Evolutionary conservation across 768 basidiomycete species (phyloP).

Genomic region (Gyrodon lividus): DNA sequence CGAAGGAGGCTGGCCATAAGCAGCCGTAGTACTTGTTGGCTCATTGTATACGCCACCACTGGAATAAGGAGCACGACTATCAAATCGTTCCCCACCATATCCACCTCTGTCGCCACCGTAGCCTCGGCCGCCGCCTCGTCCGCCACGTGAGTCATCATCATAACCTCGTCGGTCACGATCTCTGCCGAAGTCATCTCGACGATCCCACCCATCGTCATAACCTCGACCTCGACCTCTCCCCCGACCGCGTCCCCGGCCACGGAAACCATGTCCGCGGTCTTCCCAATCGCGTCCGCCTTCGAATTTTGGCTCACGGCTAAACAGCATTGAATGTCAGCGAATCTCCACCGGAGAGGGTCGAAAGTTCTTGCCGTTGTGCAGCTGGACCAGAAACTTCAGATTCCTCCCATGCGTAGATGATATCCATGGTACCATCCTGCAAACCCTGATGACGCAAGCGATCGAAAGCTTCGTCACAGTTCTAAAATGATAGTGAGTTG

Average conservation of each 20-base stretch:
- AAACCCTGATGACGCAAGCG: conserved; percentile 72
- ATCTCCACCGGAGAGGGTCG: not conserved
- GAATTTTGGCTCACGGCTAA: conserved; percentile 33
- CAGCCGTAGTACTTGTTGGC: conserved; percentile 18
- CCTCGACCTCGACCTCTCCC: conserved; percentile 42
- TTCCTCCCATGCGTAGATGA: conserved; percentile 83
- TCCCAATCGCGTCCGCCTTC: conserved; percentile 51
- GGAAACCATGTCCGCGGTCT: conserved; percentile 34
- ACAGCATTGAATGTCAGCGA: conserved; percentile 3
- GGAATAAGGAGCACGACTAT: conserved; percentile 38
- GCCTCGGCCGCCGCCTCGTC: conserved; percentile 38
- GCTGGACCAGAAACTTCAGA: conserved; percentile 51
- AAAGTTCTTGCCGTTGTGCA: conserved; percentile 37
- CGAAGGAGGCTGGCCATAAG: conserved; percentile 28
- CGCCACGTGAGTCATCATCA: conserved; percentile 37
- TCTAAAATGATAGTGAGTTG: conserved; percentile 41
- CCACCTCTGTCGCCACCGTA: conserved; percentile 40
- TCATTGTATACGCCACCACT: conserved; percentile 24
- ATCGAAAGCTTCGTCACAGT: conserved; percentile 77
- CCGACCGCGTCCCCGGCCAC: conserved; percentile 39
- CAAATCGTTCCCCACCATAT: conserved; percentile 45
- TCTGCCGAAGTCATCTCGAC: conserved; percentile 39
- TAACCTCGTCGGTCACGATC: conserved; percentile 36
- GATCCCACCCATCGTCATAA: conserved; percentile 44
- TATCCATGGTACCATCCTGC: conserved; percentile 87